A percentile compares a stretch with the other conserved stretches of the same genome.
phyloP scores from a whole-genome alignment of 306 rosid genomes.

The Pueraria montana region DNA sequence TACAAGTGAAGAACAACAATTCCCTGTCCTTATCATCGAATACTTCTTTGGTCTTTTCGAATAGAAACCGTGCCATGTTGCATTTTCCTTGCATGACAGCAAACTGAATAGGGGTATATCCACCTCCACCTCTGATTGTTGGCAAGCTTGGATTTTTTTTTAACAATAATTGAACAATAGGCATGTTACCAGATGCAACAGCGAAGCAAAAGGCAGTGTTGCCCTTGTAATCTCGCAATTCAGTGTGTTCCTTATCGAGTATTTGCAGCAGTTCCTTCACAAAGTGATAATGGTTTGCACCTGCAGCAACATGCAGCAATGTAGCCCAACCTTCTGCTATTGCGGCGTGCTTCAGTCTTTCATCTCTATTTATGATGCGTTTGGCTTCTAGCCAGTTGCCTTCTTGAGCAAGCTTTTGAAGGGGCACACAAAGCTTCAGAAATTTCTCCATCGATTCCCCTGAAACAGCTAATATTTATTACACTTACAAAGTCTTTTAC shows the following conservation, averaged over 20 bases:
- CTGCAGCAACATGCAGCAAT: slow-evolving; percentile 47
- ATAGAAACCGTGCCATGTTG: slow-evolving; percentile 35
- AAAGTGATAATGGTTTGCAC: slow-evolving; percentile 30
- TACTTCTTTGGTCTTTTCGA: background rate
- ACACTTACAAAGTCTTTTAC: background rate
- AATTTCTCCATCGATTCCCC: slow-evolving; percentile 14
- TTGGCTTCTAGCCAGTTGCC: slow-evolving; percentile 49
- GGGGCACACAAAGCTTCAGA: slow-evolving; percentile 48
- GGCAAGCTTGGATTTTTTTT: background rate
- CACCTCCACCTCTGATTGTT: background rate
- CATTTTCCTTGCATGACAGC: slow-evolving; percentile 54
- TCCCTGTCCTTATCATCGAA: background rate
- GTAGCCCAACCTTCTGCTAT: slow-evolving; percentile 43
- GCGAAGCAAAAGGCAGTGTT: slow-evolving; percentile 55
- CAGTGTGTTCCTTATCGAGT: background rate
- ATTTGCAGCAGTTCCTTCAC: background rate
- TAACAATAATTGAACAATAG: background rate
- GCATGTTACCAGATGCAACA: slow-evolving; percentile 38
- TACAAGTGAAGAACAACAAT: slow-evolving; percentile 41
- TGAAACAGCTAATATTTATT: background rate
- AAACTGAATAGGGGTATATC: slow-evolving; percentile 37
- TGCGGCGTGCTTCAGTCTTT: background rate
- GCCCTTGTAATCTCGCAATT: slow-evolving; percentile 33
- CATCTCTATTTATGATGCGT: background rate
- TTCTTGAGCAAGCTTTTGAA: slow-evolving; percentile 41